phyloP scores from a whole-genome alignment of 345 rosid species.

The Brassica incana region DNA sequence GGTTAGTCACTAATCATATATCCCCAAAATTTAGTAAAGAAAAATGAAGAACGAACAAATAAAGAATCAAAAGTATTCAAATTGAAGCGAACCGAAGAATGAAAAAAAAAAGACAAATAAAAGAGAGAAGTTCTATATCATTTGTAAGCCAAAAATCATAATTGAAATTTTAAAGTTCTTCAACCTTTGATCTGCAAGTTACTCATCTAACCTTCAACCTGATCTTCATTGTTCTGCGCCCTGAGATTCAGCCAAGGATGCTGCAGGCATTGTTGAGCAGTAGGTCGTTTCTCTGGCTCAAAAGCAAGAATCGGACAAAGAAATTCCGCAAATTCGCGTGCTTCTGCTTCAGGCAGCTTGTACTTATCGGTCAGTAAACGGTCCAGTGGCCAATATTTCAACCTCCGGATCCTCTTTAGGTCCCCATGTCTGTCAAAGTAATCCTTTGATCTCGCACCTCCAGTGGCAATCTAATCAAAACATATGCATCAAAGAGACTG shows the following conservation, averaged over 20 bases:
- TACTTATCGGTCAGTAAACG: conserved; percentile 64
- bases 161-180: not conserved
- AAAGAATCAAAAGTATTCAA: not conserved
- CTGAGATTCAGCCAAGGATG: conserved; percentile 72
- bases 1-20: not conserved
- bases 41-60: not conserved
- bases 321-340: conserved; percentile 60
- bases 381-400: conserved; percentile 73
- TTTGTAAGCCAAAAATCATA: not conserved
- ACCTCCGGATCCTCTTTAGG: conserved; percentile 73
- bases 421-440: conserved; percentile 81
- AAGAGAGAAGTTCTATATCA: not conserved
- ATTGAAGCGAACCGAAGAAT: conserved; percentile 1
- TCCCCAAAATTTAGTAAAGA: not conserved
- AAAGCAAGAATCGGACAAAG: conserved; percentile 68
- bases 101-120: not conserved
- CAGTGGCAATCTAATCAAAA: conserved; percentile 59
- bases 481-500: not conserved
- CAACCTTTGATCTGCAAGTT: conserved; percentile 14
- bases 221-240: conserved; percentile 10
- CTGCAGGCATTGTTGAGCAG: conserved; percentile 74
- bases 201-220: conserved; percentile 1
- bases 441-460: conserved; percentile 74
- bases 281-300: conserved; percentile 82
- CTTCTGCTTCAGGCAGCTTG: conserved; percentile 60